Base-by-base conservation (phyloP, 352 stramenopile genomes). In the Phytopythium sindhum region DNA sequence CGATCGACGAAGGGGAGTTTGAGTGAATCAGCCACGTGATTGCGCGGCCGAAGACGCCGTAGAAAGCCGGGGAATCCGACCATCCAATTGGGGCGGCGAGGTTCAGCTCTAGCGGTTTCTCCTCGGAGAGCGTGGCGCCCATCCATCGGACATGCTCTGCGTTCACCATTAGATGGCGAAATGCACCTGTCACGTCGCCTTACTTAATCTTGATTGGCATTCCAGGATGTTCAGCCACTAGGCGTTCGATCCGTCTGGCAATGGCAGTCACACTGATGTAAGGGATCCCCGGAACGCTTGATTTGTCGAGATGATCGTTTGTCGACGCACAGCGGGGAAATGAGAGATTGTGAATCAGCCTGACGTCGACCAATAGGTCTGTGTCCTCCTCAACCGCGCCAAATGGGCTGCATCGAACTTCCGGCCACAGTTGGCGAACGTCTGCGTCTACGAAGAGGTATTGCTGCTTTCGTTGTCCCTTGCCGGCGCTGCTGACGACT, bases 291-390 rank as follows among this genome's bases (percentile, higher is more conserved):
- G 47, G 47, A 2, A 53, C 21, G 21, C 11, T 28, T 24, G 17
- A 19, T n/a, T n/a, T n/a, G 17, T 44, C 24, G 51, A 17, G 45
- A 37, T 29, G 42, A 51, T 24, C 9, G 14, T 50, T n/a, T 24
- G 50, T 66, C 50, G 17, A 57, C 15, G 0, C 50, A 51, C 42
- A n/a, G n/a, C 44, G 2, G 31, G 54, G 60, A 44, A 56, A 61
- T 4, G 65, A 70, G 21, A 70, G n/a, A 54, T 67, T 47, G 54
- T 70, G 60, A 24, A 70, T 70, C 10, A 64, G 23, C 14, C 59
- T n/a, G 4, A 39, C 65, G 29, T 47, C 56, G 17, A 28, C 10
- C 3, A 2, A 21, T 19, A 54, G 47, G 29, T 61, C 42, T 17
- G 26, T 51, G 3, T 58, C 47, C 44, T 70, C 66, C 51, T 42